These are phyloP conservation scores for Pneumocystis sp. DNA, from an alignment of 1,139 yeast species.

Conservation along the genomic window DNA sequence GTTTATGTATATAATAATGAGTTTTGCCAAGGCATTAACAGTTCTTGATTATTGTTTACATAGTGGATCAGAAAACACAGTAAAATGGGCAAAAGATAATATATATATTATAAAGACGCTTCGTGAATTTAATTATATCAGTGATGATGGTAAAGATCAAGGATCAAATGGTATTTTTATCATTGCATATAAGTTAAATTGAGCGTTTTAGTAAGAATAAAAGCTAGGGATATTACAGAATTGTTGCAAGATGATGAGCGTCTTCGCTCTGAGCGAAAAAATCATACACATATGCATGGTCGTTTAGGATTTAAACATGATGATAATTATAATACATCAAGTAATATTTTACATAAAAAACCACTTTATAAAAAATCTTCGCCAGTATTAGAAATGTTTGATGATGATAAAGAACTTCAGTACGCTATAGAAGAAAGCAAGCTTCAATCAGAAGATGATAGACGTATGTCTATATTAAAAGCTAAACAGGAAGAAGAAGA, in stretches of 20 bases:
- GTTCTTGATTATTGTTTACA: constrained; percentile 79
- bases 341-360: constrained; percentile 1
- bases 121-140: constrained; percentile 76
- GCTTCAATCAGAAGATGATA: constrained; percentile 78
- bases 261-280: constrained; percentile 50
- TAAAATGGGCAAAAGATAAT: constrained; percentile 86
- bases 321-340: constrained; percentile 4
- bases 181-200: neutral
- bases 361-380: constrained; percentile 1
- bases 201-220: constrained; percentile 44
- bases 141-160: constrained; percentile 68
- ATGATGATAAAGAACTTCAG: constrained; percentile 68
- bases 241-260: constrained; percentile 74
- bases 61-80: constrained; percentile 81
- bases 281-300: constrained; percentile 16
- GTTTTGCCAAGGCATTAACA: constrained; percentile 39
- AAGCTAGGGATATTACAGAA: constrained; percentile 78
- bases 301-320: constrained; percentile 11
- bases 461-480: constrained; percentile 33
- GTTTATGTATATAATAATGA: neutral
- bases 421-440: constrained; percentile 71
- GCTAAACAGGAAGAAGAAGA: constrained; percentile 43
- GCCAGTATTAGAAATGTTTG: constrained; percentile 19
- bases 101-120: constrained; percentile 78
- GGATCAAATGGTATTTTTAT: constrained; percentile 45